Base-by-base conservation (phyloP, 768 basidiomycete genomes). In the Mycena crocata region DNA sequence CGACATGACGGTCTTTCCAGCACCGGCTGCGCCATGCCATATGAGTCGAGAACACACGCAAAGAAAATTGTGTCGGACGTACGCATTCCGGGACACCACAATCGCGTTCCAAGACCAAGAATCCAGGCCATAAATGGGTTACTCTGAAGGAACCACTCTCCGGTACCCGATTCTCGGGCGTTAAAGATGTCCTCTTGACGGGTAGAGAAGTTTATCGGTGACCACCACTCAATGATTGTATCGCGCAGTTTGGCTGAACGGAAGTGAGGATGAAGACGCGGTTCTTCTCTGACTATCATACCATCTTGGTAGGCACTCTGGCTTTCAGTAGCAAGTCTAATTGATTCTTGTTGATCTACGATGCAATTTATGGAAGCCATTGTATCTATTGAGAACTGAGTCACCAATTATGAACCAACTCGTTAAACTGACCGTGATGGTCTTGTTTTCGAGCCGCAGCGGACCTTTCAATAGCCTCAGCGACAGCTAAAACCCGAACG, bases 41-140 rank as follows among this genome's bases (percentile, higher is more conserved):
- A 34, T 46, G 5, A 58, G 32, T 21, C 13, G 31, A 23, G 45
- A 17, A 46, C 2, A 6, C 12, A 46, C 2, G 14, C 12, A 8
- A 57, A 31, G 46, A 23, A 39, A 21, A 26, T 35, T 45, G 26
- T 3, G 14, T 24, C 21, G 6, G 31, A 54, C 61, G 24, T 24
- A 62, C 61, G 61, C 14, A 62, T 62, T 34, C 61, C 61, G 9
- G 28, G 50, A n/a, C 61, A 62, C 61, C 61, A 55, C 12, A 62
- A 46, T 45, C 21, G 15, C 23, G n/a, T 21, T 24, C 31, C 49
- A 5, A 32, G 15, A 30, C 31, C 31, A 14, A 32, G 17, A 17
- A 19, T 39, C 61, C 61, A 62, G 26, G 28, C 44, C n/a, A 31
- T 30, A 21, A 62, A 62, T 5, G 14, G 2, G 17, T 24, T 26